Evolutionary conservation across 108 stramenopile species (phyloP).

Genomic region (Aurantiochytrium sp.): DNA sequence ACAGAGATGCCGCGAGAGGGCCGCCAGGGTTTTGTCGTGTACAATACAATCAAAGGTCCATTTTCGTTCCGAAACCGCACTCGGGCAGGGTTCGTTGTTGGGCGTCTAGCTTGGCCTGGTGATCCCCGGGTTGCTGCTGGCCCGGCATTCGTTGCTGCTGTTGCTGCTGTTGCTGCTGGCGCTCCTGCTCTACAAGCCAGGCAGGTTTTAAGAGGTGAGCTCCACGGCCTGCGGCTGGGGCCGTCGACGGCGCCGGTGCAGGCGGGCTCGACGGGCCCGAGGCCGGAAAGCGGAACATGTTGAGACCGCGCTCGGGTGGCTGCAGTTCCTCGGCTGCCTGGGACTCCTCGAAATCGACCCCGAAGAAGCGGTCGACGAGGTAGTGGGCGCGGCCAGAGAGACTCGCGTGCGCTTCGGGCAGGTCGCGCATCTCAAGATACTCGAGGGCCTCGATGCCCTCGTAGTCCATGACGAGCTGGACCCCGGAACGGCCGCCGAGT

Average conservation of each 20-base stretch:
- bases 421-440: constrained; percentile 30
- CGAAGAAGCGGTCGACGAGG: constrained; percentile 42
- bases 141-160: background rate
- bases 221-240: background rate
- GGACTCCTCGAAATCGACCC: constrained; percentile 34
- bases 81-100: background rate
- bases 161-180: constrained; percentile 21
- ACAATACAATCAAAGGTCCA: background rate
- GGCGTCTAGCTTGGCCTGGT: background rate
- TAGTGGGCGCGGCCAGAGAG: constrained; percentile 32
- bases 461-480: constrained; percentile 28
- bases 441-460: constrained; percentile 43
- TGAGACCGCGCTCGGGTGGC: background rate
- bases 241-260: background rate
- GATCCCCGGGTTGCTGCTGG: background rate
- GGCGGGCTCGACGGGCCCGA: background rate
- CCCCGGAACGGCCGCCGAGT: constrained; percentile 38
- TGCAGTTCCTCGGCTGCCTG: background rate
- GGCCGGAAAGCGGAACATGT: background rate
- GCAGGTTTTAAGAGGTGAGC: background rate
- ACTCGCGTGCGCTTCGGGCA: background rate
- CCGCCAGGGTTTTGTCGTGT: no score
- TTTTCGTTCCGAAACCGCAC: background rate
- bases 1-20: no score
- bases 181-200: background rate